Base-by-base conservation (phyloP, 1,284 basidiomycete species). In the Ganoderma boninense region DNA sequence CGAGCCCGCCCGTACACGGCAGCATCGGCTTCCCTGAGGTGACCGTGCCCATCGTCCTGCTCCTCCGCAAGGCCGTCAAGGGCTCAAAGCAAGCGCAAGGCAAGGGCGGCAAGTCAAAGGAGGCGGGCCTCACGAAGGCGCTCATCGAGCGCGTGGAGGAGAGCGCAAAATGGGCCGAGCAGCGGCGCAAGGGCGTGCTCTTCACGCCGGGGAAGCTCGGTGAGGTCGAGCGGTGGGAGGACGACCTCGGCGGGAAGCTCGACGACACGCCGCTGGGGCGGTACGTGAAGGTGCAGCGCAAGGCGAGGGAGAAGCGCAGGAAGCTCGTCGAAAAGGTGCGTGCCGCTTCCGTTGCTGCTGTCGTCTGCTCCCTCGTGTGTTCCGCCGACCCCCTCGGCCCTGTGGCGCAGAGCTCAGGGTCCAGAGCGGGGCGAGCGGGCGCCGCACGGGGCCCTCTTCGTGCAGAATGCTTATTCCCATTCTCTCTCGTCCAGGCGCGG, bases 11-110 rank as follows among this genome's bases (percentile, higher is more conserved):
- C 0, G 89, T 94, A 0, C 92, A 92, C 66, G 90, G 87, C 0
- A 95, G 93, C 80, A 92, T 99, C 68, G 95, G 95, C 0, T 98
- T 98, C 84, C 97, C 97, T 1, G 98, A 99, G 83, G 85, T 98
- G 65, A 87, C 92, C 16, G 89, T 99, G n/a, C 96, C 97, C 1
- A 84, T 97, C 49, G 83, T 92, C n/a, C 29, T 89, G 98, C 32
- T 96, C 96, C 4, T 84, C 96, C 56, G 83, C 91, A 40, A 87
- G 93, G 4, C 84, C 97, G 68, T 89, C 89, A 40, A 89, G 90
- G 81, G 82, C 87, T 79, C 75, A 95, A 75, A 98, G 97, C 81
- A 82, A 80, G 7, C 84, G 83, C 46, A 88, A 86, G 73, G 78
- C 80, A 56, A 73, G 73, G 43, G 71, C 81, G 57, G 72, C 67